These are phyloP conservation scores for Hypoxylon sp. DNA, from an alignment of 2,329 filamentous ascomycete species.

Conservation along the genomic window DNA sequence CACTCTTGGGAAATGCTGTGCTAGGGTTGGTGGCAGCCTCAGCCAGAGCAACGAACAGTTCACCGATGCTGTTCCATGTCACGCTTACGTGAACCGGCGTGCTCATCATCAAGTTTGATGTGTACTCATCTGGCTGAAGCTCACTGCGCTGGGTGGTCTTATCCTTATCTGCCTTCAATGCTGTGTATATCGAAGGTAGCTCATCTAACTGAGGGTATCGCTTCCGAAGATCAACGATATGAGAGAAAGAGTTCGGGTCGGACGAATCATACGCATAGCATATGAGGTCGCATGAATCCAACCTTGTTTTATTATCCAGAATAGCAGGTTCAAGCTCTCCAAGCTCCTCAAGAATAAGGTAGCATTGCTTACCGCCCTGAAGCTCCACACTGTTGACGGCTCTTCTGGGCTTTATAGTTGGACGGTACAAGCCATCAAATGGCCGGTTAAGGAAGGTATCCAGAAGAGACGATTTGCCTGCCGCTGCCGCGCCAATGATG, in stretches of 20 bases:
- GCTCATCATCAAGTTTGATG: conserved; percentile 83
- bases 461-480: conserved; percentile 90
- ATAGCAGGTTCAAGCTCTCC: conserved; percentile 96
- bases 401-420: conserved; percentile 92
- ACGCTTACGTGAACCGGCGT: conserved; percentile 94
- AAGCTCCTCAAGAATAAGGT: conserved; percentile 93
- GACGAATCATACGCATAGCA: conserved; percentile 98
- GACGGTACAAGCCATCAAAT: conserved; percentile 84
- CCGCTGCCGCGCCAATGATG: conserved; percentile 82
- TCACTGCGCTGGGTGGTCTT: conserved; percentile 96
- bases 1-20: conserved; percentile 86
- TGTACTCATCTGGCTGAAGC: conserved; percentile 91
- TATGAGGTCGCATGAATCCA: conserved; percentile 91
- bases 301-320: conserved; percentile 86
- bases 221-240: conserved; percentile 82
- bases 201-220: conserved; percentile 85
- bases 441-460: conserved; percentile 91
- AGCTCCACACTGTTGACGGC: conserved; percentile 97
- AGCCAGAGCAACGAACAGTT: conserved; percentile 90
- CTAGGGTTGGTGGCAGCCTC: conserved; percentile 92
- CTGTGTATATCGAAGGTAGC: conserved; percentile 91
- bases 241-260: conserved; percentile 93
- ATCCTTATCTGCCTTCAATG: conserved; percentile 93
- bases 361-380: conserved; percentile 94
- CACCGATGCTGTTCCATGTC: conserved; percentile 91